Base-by-base conservation (phyloP, 2,329 filamentous ascomycete species). In the Aspergillus arachidicola region DNA sequence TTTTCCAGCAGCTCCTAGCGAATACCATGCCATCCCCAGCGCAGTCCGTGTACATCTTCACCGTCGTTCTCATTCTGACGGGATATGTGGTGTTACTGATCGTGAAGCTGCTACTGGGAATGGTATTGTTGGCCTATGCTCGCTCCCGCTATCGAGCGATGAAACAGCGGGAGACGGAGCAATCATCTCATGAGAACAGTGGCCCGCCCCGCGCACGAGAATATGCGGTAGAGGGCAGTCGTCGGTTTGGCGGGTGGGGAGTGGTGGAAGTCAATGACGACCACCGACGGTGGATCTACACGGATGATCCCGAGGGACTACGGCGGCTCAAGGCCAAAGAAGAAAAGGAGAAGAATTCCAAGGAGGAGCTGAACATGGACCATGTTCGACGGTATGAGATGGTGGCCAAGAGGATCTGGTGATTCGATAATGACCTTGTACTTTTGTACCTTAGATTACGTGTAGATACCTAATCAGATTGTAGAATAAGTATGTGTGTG, bases 331-430 rank as follows among this genome's bases (percentile, higher is more conserved):
- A 88, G 66, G 88, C 89, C 64, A 86, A 87, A 72, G 82, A 86
- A 70, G 85, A 84, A 7, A 86, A 86, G 65, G 86, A 87, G 67
- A 88, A 85, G 68, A 84, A 84, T 28, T 79, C 76, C 85, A 82
- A 76, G 86, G 79, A 75, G 88, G 71, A 65, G 76, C 78, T 60
- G 85, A 87, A 86, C 75, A 87, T 87, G 78, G 91, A 84, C 72
- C 87, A 81, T 75, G 92, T 88, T 66, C 87, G 84, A 70, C 85
- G 95, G 71, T 99, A 97, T 80, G 93, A 93, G 75, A 97, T 98
- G 95, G 90, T 93, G 71, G 92, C 93, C 0, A 98, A 97, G 84
- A 86, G 95, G 75, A 99, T 99, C 71, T 99, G 95, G 95, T 98
- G 70, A 77, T 62, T 34, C 6, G 48, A 19, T 28, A n/a, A 28